Percentiles rank a stretch among this genome's conserved stretches.
phyloP scores from a whole-genome alignment of 1,284 basidiomycete genomes.

The Paramarasmius palmivorus region DNA sequence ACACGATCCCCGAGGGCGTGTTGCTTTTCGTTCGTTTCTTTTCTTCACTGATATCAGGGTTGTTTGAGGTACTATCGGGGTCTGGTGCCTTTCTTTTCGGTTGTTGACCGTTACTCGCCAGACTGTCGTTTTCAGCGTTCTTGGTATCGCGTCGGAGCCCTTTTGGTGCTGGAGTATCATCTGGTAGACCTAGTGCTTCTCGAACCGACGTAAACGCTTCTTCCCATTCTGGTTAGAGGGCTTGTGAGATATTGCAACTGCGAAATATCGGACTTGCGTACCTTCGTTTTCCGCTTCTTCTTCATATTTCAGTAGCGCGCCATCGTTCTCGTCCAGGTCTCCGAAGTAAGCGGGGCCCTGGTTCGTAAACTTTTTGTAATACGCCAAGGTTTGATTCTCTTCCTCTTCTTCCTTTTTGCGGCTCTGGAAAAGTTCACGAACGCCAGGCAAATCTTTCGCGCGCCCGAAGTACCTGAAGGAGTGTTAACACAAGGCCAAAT shows the following conservation, averaged over 20 bases:
- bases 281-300: constrained; percentile 73
- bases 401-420: constrained; percentile 84
- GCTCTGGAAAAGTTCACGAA: constrained; percentile 89
- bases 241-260: constrained; percentile 4
- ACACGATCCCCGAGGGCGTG: constrained; percentile 19
- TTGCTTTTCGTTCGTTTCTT: constrained; percentile 41
- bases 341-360: constrained; percentile 92
- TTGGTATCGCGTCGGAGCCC: constrained; percentile 44
- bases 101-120: constrained; percentile 22
- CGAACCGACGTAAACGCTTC: constrained; percentile 60
- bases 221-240: constrained; percentile 62
- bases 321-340: constrained; percentile 85
- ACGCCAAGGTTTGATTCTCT: constrained; percentile 75
- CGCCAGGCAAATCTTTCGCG: constrained; percentile 94
- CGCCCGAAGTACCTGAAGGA: constrained; percentile 88
- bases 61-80: constrained; percentile 42
- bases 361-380: constrained; percentile 88
- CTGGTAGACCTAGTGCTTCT: constrained; percentile 55
- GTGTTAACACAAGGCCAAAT: not conserved
- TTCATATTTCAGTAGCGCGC: constrained; percentile 72
- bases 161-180: constrained; percentile 50
- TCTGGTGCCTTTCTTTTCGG: constrained; percentile 56
- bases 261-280: constrained; percentile 31
- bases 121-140: constrained; percentile 20
- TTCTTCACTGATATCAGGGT: constrained; percentile 19